phyloP scores from a whole-genome alignment of 2,329 filamentous ascomycete species.

The Penicillium occitanis region DNA sequence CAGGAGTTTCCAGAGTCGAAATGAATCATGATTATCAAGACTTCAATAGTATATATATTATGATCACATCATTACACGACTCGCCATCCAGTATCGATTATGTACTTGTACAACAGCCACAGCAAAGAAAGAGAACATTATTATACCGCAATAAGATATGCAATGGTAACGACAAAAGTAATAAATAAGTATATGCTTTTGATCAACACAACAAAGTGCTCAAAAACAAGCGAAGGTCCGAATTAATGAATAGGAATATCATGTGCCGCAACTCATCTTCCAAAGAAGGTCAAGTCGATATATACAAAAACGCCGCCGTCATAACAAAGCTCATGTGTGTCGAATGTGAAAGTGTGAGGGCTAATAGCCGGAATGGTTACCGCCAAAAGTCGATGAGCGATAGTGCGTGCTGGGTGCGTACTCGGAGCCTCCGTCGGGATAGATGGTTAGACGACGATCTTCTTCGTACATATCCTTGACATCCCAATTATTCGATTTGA shows the following conservation, averaged over 20 bases:
- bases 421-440: constrained; percentile 58
- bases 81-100: not conserved
- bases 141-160: not conserved
- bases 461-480: constrained; percentile 90
- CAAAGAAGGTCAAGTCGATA: not conserved
- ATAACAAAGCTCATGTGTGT: not conserved
- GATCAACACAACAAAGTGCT: not conserved
- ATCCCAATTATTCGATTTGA: constrained; percentile 96
- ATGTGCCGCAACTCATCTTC: not conserved
- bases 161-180: not conserved
- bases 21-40: not conserved
- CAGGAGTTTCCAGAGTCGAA: not conserved
- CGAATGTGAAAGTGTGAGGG: not conserved
- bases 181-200: not conserved
- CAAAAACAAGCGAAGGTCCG: not conserved
- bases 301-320: not conserved
- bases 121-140: not conserved
- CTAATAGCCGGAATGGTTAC: constrained; percentile 29
- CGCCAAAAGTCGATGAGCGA: constrained; percentile 39
- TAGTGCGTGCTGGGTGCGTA: constrained; percentile 48
- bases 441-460: constrained; percentile 70
- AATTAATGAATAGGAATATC: not conserved
- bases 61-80: not conserved
- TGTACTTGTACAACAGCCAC: not conserved
- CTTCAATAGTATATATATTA: constrained; percentile 5